phyloP scores from a whole-genome alignment of 108 stramenopile species.

The Stephanodiscus minutulus region DNA sequence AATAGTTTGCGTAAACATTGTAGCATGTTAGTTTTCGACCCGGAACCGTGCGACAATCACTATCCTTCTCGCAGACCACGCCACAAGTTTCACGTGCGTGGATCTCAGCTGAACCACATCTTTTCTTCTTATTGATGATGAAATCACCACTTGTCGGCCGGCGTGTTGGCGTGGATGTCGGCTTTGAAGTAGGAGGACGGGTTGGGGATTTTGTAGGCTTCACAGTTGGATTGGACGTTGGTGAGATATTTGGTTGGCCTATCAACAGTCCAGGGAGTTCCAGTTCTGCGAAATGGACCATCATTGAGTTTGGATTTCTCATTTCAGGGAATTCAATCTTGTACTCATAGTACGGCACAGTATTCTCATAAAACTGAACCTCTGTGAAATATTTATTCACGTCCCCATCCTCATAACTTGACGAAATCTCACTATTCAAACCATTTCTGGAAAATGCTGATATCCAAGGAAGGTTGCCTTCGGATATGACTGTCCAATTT shows the following conservation, averaged over 20 bases:
- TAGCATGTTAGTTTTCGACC: conserved; percentile 9
- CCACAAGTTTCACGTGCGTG: not conserved
- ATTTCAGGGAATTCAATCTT: conserved; percentile 7
- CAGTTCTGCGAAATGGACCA: conserved; percentile 7
- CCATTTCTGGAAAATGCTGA: conserved; percentile 10
- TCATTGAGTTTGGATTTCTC: not conserved
- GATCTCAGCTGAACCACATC: not conserved
- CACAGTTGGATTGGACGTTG: not conserved
- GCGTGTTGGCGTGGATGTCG: conserved; percentile 6
- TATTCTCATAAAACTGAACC: conserved; percentile 10
- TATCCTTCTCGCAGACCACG: not conserved
- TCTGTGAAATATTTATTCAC: conserved; percentile 9
- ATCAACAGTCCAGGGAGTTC: conserved; percentile 13
- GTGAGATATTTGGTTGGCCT: not conserved
- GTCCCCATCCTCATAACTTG: conserved; percentile 15
- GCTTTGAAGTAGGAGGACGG: conserved; percentile 7
- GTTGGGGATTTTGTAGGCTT: conserved; percentile 23
- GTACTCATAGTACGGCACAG: conserved; percentile 13
- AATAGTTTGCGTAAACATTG: conserved; percentile 17
- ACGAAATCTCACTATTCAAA: not conserved
- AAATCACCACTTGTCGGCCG: conserved; percentile 1
- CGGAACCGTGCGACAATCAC: not conserved
- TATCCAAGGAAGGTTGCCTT: conserved; percentile 13
- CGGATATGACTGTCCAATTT: conserved; percentile 4
- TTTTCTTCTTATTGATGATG: not conserved